phyloP scores from a whole-genome alignment of 2,329 filamentous ascomycete genomes.

The Cercospora janseana region DNA sequence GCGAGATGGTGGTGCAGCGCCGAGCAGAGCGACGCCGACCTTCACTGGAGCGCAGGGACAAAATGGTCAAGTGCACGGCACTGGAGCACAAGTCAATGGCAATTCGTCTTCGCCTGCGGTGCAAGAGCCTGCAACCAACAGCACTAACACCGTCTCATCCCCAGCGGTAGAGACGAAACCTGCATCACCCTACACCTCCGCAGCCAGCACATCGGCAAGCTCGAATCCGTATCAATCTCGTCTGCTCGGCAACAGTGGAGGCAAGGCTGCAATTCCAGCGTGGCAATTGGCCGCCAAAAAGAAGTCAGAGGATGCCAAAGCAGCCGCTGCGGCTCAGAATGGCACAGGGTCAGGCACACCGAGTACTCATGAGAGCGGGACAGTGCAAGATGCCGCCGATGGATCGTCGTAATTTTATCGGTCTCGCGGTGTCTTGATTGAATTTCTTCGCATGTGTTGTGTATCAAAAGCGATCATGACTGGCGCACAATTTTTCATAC shows the following conservation, averaged over 20 bases:
- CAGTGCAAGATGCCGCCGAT: conserved; percentile 23
- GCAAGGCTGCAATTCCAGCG: conserved; percentile 49
- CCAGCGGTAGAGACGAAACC: conserved; percentile 19
- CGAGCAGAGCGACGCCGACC: conserved; percentile 28
- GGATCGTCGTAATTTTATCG: conserved; percentile 2
- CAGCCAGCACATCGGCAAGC: conserved; percentile 17
- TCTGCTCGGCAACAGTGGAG: conserved; percentile 28
- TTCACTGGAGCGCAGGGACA: conserved; percentile 16
- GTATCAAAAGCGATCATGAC: neutral
- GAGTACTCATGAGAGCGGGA: conserved; percentile 29
- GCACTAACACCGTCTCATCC: conserved; percentile 13
- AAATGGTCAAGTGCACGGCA: conserved; percentile 26
- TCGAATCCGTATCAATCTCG: conserved; percentile 30
- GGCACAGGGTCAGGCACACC: conserved; percentile 16
- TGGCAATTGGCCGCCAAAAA: conserved; percentile 55
- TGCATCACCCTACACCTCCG: conserved; percentile 24
- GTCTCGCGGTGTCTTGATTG: neutral
- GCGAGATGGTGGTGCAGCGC: conserved; percentile 25
- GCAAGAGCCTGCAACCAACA: conserved; percentile 27
- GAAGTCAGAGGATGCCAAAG: conserved; percentile 48
- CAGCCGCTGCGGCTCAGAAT: conserved; percentile 34
- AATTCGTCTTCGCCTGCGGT: conserved; percentile 9
- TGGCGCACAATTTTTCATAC: neutral
- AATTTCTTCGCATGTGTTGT: conserved; percentile 9
- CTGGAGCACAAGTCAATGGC: conserved; percentile 17